Base-by-base conservation (phyloP, 202 grass and related monocot genomes). In the Panicum hallii region DNA sequence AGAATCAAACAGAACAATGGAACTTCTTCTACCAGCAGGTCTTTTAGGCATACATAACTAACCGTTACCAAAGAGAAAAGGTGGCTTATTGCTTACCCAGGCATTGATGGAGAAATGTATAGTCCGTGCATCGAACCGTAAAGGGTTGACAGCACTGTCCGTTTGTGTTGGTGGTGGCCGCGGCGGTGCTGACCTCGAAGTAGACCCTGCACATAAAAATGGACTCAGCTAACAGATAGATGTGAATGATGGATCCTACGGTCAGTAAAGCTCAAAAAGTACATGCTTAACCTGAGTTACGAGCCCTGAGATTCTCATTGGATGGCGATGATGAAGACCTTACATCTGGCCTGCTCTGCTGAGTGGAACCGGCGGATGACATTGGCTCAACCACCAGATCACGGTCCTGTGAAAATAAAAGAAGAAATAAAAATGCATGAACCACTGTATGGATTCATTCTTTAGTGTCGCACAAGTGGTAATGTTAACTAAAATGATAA, bases 21-120 rank as follows among this genome's bases (percentile, higher is more conserved):
- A 65, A 58, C 38, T 43, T 44, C 49, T 67, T 26, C 6, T 26
- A 44, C 41, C 22, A 75, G 17, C 6, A 11, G 52, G 17, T 66
- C 56, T 23, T 67, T 70, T 90, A 60, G 22, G 52, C 69, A 83
- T 17, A 14, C 20, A 38, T 38, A 77, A 54, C 46, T 54, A 49
- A 12, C 6, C 42, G 58, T 14, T 67, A 54, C 4, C 54, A 57
- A 74, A 85, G 26, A 56, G 34, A 34, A 68, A 75, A 77, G 58
- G 4, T 56, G 44, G 10, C 11, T 7, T 80, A 61, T 41, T 76
- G 16, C 72, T 84, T 93, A 98, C 95, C 95, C 93, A 98, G 42
- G 93, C 95, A 84, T 95, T 93, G 45, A 95, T 70, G 67, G 91
- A 89, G 87, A 98, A 95, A 87, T 95, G 93, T 83, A 95, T 88